Conservation (phyloP, 805 yeast species). For the Zygosaccharomyces pseudorouxii region DNA sequence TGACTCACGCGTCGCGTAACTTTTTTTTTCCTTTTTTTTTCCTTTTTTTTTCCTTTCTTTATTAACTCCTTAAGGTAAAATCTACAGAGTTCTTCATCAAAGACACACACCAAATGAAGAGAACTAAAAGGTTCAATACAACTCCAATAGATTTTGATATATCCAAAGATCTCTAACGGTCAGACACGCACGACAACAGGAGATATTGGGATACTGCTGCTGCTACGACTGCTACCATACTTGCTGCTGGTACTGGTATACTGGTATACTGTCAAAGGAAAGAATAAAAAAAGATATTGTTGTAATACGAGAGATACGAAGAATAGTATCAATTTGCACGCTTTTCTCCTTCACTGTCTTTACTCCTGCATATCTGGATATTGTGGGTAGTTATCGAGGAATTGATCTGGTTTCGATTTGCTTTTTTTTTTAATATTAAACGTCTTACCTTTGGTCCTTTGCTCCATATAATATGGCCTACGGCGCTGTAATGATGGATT, state of each 20-base stretch:
- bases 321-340: no score
- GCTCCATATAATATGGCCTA: slow-evolving; percentile 6
- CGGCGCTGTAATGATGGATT: slow-evolving; percentile 12
- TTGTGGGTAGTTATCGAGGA: no score
- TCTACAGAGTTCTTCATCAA: not conserved
- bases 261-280: not conserved
- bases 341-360: no score
- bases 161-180: not conserved
- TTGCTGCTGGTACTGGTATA: not conserved
- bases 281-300: not conserved
- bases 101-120: not conserved
- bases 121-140: not conserved
- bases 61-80: not conserved
- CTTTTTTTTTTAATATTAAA: no score
- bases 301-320: no score
- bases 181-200: not conserved
- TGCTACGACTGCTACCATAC: not conserved
- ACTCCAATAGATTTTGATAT: not conserved
- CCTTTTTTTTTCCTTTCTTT: not conserved
- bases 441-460: no score
- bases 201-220: not conserved
- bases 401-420: no score
- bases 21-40: not conserved
- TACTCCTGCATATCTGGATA: no score
- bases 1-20: not conserved